These are phyloP conservation scores for Zygnema cylindricum DNA, from an alignment of 139 green algal genomes.

Conservation along the genomic window DNA sequence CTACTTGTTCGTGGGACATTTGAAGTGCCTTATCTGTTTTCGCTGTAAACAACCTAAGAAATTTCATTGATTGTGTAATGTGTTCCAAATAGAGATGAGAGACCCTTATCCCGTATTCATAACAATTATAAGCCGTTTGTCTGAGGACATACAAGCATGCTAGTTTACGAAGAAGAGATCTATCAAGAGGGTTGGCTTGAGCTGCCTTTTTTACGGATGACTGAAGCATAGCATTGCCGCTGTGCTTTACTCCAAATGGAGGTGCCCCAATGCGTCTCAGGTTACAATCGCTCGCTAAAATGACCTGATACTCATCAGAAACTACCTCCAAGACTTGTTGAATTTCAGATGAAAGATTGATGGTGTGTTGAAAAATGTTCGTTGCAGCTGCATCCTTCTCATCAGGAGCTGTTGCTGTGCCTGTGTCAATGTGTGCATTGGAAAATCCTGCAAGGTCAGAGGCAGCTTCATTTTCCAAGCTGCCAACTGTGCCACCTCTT, in stretches of 20 bases:
- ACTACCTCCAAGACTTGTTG: neutral
- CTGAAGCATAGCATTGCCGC: neutral
- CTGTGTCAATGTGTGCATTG: no score
- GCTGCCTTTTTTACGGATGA: neutral
- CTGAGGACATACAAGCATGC: neutral
- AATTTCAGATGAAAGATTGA: no score
- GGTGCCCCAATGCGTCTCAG: neutral
- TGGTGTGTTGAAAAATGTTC: no score
- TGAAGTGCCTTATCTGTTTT: neutral
- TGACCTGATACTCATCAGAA: neutral
- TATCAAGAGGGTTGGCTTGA: neutral
- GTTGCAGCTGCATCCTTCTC: no score
- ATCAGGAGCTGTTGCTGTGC: no score
- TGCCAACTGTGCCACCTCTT: no score
- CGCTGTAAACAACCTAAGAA: neutral
- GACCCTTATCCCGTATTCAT: slow-evolving; percentile 14
- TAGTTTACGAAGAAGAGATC: slow-evolving; percentile 7
- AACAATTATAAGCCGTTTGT: slow-evolving; percentile 3
- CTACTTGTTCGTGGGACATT: neutral
- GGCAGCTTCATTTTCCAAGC: no score
- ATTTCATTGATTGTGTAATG: slow-evolving; percentile 1
- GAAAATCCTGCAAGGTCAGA: no score
- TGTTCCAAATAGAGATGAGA: slow-evolving; percentile 11
- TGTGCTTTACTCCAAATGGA: neutral
- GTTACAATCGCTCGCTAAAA: neutral